These are phyloP conservation scores for Eragrostis curvula DNA, from an alignment of 176 grass and related monocot genomes.

Conservation along the genomic window DNA sequence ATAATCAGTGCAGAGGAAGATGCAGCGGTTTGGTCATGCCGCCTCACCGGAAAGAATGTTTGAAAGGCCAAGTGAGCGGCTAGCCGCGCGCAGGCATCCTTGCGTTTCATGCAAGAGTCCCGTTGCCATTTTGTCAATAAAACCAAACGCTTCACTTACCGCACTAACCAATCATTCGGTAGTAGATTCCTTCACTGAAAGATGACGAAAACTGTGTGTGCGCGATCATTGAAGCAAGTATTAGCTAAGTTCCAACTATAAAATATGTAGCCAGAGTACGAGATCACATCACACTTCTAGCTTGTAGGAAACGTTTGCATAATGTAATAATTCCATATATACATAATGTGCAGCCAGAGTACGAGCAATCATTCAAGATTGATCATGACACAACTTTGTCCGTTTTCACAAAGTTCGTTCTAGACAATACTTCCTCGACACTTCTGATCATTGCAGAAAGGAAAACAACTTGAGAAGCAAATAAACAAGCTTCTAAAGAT, in stretches of 20 bases:
- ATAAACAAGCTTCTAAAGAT: no score
- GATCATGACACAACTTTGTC: background rate
- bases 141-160: background rate
- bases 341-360: no score
- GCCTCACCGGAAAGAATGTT: slow-evolving; percentile 4
- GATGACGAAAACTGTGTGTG: background rate
- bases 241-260: background rate
- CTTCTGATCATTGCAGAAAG: background rate
- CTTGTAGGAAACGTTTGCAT: background rate
- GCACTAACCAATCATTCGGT: background rate
- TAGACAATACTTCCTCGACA: background rate
- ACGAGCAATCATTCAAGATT: background rate
- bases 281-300: no score
- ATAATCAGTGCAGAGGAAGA: background rate
- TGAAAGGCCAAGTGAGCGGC: slow-evolving; percentile 23
- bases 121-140: background rate
- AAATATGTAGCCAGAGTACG: background rate
- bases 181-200: background rate
- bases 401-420: background rate
- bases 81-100: slow-evolving; percentile 38
- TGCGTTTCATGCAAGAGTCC: background rate
- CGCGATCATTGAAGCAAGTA: background rate
- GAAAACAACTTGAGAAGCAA: background rate
- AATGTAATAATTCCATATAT: background rate
- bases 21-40: background rate